Base-by-base conservation (phyloP, 2,329 filamentous ascomycete species). In the Penicillium italicum region DNA sequence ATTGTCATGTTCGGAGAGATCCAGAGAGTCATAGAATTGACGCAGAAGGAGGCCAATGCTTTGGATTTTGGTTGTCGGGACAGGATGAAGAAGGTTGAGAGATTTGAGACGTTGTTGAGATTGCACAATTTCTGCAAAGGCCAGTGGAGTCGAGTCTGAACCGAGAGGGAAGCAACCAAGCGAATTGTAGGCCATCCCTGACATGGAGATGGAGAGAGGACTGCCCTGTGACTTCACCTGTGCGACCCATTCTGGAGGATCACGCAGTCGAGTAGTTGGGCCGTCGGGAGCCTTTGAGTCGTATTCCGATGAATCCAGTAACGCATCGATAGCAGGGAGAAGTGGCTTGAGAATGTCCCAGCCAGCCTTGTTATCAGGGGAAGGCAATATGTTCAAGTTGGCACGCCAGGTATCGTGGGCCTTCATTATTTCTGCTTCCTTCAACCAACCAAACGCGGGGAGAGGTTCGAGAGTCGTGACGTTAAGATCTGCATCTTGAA, bases 161-260 rank as follows among this genome's bases (percentile, higher is more conserved):
- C 79, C 77, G 1, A 80, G 61, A 22, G 78, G 78, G 52, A 79
- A 80, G 55, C 78, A 80, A 18, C 78, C 78, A 30, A 79, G 65
- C 14, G 67, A 59, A 34, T 70, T 72, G 53, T 73, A 76, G 12
- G 71, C 68, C n/a, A 68, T 56, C 2, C 76, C 76, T 7, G 62
- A 58, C 45, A 67, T 62, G 2, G 76, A 76, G 14, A 70, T 62
- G 1, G 74, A 77, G 24, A 76, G 62, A 10, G 74, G 73, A 57
- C 71, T 72, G 3, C 64, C 68, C 30, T 67, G 63, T 1, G 71
- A 67, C 40, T 65, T 71, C 7, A 68, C 57, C 26, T 69, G 69
- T 2, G 67, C 58, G 7, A 69, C 64, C 70, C 70, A 73, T 40
- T 70, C 66, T 5, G 68, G 67, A 14, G 72, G 71, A 28, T 70